Evolutionary conservation across 306 rosid species (phyloP), one percentile per base, ranked within the genome.

Genomic region (Fagus crenata): DNA sequence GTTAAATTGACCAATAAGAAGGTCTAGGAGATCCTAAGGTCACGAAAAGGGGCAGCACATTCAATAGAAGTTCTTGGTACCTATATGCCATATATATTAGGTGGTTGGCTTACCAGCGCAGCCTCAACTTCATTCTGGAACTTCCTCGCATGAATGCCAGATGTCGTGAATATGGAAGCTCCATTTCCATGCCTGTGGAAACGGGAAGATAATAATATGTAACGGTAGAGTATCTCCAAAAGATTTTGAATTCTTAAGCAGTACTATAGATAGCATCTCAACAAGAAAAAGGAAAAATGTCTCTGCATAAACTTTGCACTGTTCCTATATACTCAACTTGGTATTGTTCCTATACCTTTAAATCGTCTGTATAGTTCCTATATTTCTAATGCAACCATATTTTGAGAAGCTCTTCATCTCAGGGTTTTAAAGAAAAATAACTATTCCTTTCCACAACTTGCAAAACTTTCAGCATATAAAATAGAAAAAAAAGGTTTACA

Each of bases 91-190:
- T 46, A 78, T 39, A 53, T 72, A 22, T 22, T 22, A 67, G 4
- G 43, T 32, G 31, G 42, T 49, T 36, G 40, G 43, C 88, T 77
- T 80, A 86, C 92, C 86, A 89, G 75, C 40, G 56, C 83, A 71
- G 89, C 89, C 79, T 84, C 92, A 69, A 84, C 89, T 81, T 89
- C 92, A 63, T 80, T 82, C 71, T 86, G 92, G 72, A 89, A 86
- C 87, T 75, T 89, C 84, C 90, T 78, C 11, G 90, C 89, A 81
- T 83, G 84, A 43, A 81, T 60, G 68, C 80, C 80, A 73, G 92
- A 89, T n/a, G 87, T 51, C 39, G 92, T 89, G 81, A 89, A 89
- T 77, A 89, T 85, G 65, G 90, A 84, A 60, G 90, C 92, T 76
- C 90, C 89, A 63, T 77, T 78, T 14, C 84, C 80, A 73, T 79